A percentile compares a stretch with the other conserved stretches of the same genome.
These are phyloP conservation scores for Ceratocystis diversiconidia DNA, from an alignment of 2,329 filamentous ascomycete species.

Conservation along the genomic window DNA sequence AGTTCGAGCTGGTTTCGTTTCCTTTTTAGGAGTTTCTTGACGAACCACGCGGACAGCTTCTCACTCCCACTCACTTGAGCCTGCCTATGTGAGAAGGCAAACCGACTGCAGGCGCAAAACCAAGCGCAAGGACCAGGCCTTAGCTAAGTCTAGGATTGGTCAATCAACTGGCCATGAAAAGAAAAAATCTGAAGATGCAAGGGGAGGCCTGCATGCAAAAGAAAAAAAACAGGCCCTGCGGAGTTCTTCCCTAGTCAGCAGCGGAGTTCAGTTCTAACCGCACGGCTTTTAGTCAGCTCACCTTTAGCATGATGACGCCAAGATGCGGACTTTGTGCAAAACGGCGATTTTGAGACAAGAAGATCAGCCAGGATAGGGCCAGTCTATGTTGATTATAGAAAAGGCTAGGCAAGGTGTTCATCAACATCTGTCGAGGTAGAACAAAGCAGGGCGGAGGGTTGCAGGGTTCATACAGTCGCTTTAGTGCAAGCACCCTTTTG, in stretches of 20 bases:
- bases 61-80: too few relatives aligned
- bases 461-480: too few relatives aligned
- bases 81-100: background rate
- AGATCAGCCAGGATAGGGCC: background rate
- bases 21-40: background rate
- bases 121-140: slow-evolving; percentile 2
- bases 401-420: too few relatives aligned
- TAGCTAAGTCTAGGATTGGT: background rate
- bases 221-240: background rate
- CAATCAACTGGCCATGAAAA: background rate
- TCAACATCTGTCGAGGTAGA: too few relatives aligned
- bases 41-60: background rate
- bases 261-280: background rate
- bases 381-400: too few relatives aligned
- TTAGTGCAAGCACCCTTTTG: too few relatives aligned
- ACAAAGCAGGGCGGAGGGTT: too few relatives aligned
- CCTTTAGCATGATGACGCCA: background rate
- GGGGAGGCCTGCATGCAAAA: background rate
- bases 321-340: background rate
- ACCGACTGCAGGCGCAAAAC: background rate
- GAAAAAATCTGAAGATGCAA: background rate
- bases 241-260: background rate
- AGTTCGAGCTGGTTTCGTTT: background rate
- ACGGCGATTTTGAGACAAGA: background rate
- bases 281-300: background rate